A percentile compares a stretch with the other conserved stretches of the same genome.
phyloP scores from a whole-genome alignment of 1,284 basidiomycete genomes.

The Afroboletus lepidellus region DNA sequence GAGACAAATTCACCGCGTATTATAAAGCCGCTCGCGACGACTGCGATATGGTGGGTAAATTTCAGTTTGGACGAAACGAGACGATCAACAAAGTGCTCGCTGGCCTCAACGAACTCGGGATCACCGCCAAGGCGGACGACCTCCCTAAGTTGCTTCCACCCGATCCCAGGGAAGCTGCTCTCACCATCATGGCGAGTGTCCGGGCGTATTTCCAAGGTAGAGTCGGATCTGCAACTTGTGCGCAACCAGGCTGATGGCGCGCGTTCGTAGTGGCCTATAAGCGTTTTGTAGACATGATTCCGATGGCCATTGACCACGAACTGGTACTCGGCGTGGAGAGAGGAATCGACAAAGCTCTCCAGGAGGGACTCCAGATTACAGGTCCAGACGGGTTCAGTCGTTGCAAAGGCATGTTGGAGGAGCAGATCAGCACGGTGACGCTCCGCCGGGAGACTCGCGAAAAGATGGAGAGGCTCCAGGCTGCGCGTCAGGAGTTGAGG shows the following conservation, averaged over 20 bases:
- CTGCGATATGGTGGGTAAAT: constrained; percentile 26
- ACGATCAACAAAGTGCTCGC: constrained; percentile 36
- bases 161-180: constrained; percentile 53
- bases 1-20: constrained; percentile 51
- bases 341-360: constrained; percentile 46
- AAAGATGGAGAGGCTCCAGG: constrained; percentile 52
- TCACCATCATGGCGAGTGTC: constrained; percentile 68
- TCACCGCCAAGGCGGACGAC: constrained; percentile 42
- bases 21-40: constrained; percentile 45
- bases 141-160: constrained; percentile 52
- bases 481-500: constrained; percentile 50
- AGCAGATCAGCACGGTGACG: constrained; percentile 46
- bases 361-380: constrained; percentile 38
- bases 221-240: background rate
- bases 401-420: constrained; percentile 54
- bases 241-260: background rate
- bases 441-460: constrained; percentile 50
- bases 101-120: constrained; percentile 44
- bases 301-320: constrained; percentile 51
- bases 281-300: constrained; percentile 50
- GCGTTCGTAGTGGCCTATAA: constrained; percentile 59
- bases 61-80: constrained; percentile 2
- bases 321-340: constrained; percentile 48
- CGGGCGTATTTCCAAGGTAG: constrained; percentile 72
- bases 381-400: constrained; percentile 3